Percentiles rank a stretch among this genome's conserved stretches.
Conservation (phyloP, 441 rosid species). For the Erysimum pusillum region DNA sequence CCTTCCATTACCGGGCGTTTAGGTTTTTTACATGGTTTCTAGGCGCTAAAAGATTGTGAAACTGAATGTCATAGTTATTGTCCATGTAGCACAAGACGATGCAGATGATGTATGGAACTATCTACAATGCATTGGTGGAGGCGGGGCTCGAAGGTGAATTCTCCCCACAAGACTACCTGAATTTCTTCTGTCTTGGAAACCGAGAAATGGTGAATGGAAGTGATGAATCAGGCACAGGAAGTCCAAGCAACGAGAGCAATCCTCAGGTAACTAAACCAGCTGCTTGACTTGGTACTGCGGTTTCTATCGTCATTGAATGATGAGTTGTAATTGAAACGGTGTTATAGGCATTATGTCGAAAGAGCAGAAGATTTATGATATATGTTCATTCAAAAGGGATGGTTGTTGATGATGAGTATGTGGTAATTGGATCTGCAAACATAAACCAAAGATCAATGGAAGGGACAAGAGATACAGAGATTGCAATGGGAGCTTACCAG, state of each 20-base stretch:
- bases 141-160: conserved; percentile 75
- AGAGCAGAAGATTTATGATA: conserved; percentile 88
- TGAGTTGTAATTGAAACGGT: too few relatives aligned
- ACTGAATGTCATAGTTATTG: conserved; percentile 7
- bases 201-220: conserved; percentile 61
- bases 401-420: conserved; percentile 94
- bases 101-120: conserved; percentile 99
- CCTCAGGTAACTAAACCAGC: conserved; percentile 68
- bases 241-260: conserved; percentile 61
- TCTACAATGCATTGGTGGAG: conserved; percentile 81
- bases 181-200: conserved; percentile 95
- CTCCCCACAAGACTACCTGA: conserved; percentile 84
- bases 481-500: conserved; percentile 99
- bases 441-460: conserved; percentile 98
- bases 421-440: conserved; percentile 90
- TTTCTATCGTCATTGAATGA: too few relatives aligned
- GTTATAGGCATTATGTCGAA: conserved; percentile 55
- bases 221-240: conserved; percentile 40
- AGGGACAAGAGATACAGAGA: conserved; percentile 95
- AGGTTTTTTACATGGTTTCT: conserved; percentile 3
- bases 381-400: conserved; percentile 98
- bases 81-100: conserved; percentile 85
- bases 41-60: not conserved
- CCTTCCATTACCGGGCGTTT: not conserved
- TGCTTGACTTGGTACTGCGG: too few relatives aligned